A percentile compares a stretch with the other conserved stretches of the same genome.
These are phyloP conservation scores for Phialemonium atrogriseum DNA, from an alignment of 2,329 filamentous ascomycete genomes.

Conservation along the genomic window DNA sequence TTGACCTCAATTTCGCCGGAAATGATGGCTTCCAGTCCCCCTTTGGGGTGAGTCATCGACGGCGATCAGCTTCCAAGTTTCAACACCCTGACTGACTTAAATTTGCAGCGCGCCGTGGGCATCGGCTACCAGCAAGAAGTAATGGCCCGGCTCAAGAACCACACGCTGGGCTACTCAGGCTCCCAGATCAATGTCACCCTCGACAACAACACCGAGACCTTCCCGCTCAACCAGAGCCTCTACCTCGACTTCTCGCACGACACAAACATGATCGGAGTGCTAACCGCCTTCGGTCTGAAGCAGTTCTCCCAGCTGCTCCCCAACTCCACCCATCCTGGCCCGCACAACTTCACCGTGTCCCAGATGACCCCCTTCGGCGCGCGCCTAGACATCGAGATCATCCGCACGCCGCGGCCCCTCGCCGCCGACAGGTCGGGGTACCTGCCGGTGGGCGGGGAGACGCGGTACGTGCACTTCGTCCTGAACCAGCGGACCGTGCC, in stretches of 20 bases:
- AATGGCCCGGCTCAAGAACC: slow-evolving; percentile 60
- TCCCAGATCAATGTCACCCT: slow-evolving; percentile 62
- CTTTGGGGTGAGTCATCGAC: slow-evolving; percentile 38
- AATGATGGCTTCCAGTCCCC: slow-evolving; percentile 55
- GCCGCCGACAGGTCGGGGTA: slow-evolving; percentile 46
- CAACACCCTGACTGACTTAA: slow-evolving; percentile 6
- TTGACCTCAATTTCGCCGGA: slow-evolving; percentile 59
- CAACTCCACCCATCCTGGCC: slow-evolving; percentile 42
- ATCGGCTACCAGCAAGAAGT: slow-evolving; percentile 68
- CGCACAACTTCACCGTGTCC: slow-evolving; percentile 56
- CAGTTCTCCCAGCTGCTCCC: slow-evolving; percentile 59
- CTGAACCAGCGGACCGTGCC: slow-evolving; percentile 68
- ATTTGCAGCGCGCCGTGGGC: slow-evolving; percentile 54
- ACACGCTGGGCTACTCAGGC: slow-evolving; percentile 49
- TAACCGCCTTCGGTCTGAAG: slow-evolving; percentile 63
- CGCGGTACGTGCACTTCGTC: slow-evolving; percentile 65
- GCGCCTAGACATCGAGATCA: slow-evolving; percentile 65
- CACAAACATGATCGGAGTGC: slow-evolving; percentile 61
- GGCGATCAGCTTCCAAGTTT: background rate
- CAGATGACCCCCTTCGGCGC: slow-evolving; percentile 66
- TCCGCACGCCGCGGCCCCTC: slow-evolving; percentile 58
- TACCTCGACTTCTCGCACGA: slow-evolving; percentile 77
- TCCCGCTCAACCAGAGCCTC: slow-evolving; percentile 64
- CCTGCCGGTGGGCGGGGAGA: slow-evolving; percentile 39
- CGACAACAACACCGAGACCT: slow-evolving; percentile 58